Evolutionary conservation across 805 yeast species (phyloP).

Genomic region (Jamesozyma rosinii): DNA sequence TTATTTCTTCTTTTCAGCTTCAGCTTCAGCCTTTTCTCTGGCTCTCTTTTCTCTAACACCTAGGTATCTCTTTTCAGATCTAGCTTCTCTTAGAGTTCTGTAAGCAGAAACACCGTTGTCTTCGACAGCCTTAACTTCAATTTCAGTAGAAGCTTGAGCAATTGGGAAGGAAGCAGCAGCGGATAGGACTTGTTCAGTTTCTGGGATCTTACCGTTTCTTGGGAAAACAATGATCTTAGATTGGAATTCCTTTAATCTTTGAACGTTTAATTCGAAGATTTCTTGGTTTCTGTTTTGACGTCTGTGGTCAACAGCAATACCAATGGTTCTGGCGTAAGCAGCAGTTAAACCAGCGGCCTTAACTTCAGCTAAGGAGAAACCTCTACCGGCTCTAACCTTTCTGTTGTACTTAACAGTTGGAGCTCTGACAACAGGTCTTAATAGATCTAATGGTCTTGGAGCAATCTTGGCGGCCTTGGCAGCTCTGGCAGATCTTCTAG

Average conservation of each 20-base stretch:
- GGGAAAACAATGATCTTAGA: slow-evolving; percentile 93
- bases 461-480: slow-evolving; percentile 89
- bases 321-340: slow-evolving; percentile 95
- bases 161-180: slow-evolving; percentile 85
- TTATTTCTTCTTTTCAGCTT: slow-evolving; percentile 98
- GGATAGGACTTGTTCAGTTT: slow-evolving; percentile 66
- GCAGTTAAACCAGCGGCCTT: slow-evolving; percentile 93
- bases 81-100: slow-evolving; percentile 92
- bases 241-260: slow-evolving; percentile 93
- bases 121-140: slow-evolving; percentile 82
- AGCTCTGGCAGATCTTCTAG: slow-evolving; percentile 93
- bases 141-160: slow-evolving; percentile 62
- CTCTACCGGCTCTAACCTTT: slow-evolving; percentile 99
- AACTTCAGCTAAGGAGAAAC: slow-evolving; percentile 95
- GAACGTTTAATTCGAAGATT: slow-evolving; percentile 88
- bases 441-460: slow-evolving; percentile 93
- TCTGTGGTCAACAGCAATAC: slow-evolving; percentile 99
- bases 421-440: slow-evolving; percentile 97
- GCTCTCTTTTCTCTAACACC: slow-evolving; percentile 99
- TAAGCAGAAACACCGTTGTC: slow-evolving; percentile 70
- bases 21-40: slow-evolving; percentile 95
- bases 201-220: slow-evolving; percentile 77
- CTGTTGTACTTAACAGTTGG: slow-evolving; percentile 99
- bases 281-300: slow-evolving; percentile 97
- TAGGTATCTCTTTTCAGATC: slow-evolving; percentile 84